These are phyloP conservation scores for Pseudogymnoascus sp. DNA, from an alignment of 2,329 filamentous ascomycete genomes.

Conservation along the genomic window DNA sequence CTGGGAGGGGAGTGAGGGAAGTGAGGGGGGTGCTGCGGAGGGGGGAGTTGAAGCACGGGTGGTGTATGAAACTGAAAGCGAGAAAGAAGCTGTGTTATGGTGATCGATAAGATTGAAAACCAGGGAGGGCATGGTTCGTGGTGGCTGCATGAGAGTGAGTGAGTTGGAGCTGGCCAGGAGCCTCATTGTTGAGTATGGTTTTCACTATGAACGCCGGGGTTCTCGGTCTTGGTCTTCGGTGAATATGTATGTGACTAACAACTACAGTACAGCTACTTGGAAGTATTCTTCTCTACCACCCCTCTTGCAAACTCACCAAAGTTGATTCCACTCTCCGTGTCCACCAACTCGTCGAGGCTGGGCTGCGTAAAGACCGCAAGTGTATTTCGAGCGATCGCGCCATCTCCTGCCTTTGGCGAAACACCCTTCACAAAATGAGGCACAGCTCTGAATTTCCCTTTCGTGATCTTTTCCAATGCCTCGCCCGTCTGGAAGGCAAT, in stretches of 20 bases:
- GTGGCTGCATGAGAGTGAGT: not conserved
- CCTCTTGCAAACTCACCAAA: slow-evolving; percentile 66
- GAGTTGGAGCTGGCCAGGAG: not conserved
- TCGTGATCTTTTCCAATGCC: slow-evolving; percentile 81
- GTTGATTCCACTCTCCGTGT: slow-evolving; percentile 56
- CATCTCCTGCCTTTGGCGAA: slow-evolving; percentile 43
- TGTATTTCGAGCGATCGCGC: slow-evolving; percentile 69
- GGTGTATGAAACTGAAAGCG: not conserved
- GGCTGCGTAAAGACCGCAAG: slow-evolving; percentile 96
- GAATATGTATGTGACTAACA: slow-evolving; percentile 1
- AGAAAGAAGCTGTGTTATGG: not conserved
- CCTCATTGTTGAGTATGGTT: not conserved
- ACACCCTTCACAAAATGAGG: slow-evolving; percentile 90
- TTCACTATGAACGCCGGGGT: not conserved
- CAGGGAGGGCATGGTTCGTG: not conserved
- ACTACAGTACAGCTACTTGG: slow-evolving; percentile 19
- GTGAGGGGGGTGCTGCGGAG: too few species aligned
- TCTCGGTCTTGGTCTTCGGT: not conserved
- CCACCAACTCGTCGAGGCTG: slow-evolving; percentile 74
- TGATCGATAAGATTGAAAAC: too few species aligned
- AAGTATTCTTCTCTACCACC: slow-evolving; percentile 30
- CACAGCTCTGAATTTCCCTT: slow-evolving; percentile 86
- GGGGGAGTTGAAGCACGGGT: too few species aligned
- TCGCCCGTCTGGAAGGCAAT: slow-evolving; percentile 96
- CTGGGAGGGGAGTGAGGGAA: not conserved